Conservation (phyloP, 73 alveolate species). For the Uronychia binucleata region DNA sequence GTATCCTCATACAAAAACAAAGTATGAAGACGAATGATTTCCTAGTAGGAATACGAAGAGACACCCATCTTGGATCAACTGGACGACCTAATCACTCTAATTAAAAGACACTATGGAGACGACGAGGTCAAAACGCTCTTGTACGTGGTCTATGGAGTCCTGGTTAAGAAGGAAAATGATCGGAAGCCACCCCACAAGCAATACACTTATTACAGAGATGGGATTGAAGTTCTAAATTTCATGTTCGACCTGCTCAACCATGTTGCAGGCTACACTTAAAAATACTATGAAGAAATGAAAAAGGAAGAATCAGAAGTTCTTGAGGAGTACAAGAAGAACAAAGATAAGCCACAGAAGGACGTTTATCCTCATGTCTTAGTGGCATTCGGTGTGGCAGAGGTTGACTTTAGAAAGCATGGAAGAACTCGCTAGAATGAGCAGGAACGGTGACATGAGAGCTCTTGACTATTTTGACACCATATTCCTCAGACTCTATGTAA, state of each 20-base stretch:
- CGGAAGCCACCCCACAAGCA: slow-evolving; percentile 21
- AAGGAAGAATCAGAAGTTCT: slow-evolving; percentile 26
- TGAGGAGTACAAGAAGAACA: slow-evolving; percentile 29
- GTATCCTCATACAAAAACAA: neutral
- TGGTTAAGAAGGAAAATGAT: slow-evolving; percentile 42
- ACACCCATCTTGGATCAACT: slow-evolving; percentile 39
- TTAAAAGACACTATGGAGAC: slow-evolving; percentile 15
- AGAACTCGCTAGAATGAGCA: slow-evolving; percentile 18
- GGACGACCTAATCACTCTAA: slow-evolving; percentile 8
- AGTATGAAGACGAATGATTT: neutral
- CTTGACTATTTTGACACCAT: slow-evolving; percentile 44
- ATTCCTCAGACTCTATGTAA: slow-evolving; percentile 40
- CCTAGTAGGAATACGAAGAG: slow-evolving; percentile 14
- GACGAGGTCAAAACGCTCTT: slow-evolving; percentile 28
- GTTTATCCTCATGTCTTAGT: slow-evolving; percentile 52
- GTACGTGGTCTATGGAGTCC: slow-evolving; percentile 36
- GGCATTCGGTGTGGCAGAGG: slow-evolving; percentile 31
- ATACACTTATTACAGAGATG: slow-evolving; percentile 25
- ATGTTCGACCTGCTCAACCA: slow-evolving; percentile 47
- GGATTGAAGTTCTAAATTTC: slow-evolving; percentile 42
- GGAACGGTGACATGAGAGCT: slow-evolving; percentile 32
- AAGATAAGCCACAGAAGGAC: slow-evolving; percentile 28
- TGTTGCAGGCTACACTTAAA: slow-evolving; percentile 45
- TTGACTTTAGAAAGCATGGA: slow-evolving; percentile 14
- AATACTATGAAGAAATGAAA: slow-evolving; percentile 47